These are phyloP conservation scores for Sarocladiaceae sp. DNA, from an alignment of 2,329 filamentous ascomycete genomes.

Conservation along the genomic window DNA sequence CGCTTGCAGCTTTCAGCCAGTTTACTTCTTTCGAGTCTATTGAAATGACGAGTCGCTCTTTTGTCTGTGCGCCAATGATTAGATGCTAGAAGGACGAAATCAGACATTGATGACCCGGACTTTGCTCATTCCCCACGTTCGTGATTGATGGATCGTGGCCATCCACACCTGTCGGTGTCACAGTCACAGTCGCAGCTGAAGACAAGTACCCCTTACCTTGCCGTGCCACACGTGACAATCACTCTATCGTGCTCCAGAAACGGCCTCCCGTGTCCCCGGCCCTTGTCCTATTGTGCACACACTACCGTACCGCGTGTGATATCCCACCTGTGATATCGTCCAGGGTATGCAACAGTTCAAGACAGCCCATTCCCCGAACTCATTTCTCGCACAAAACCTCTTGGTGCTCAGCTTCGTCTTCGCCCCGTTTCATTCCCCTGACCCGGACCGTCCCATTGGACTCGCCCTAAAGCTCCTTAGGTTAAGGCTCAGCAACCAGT, in stretches of 20 bases:
- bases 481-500: background rate
- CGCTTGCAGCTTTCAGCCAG: no score
- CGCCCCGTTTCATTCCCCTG: slow-evolving; percentile 2
- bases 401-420: no score
- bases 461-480: background rate
- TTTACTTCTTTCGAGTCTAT: no score
- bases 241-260: background rate
- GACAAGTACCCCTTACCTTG: no score
- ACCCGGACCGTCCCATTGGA: slow-evolving; percentile 7
- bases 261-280: background rate
- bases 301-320: background rate
- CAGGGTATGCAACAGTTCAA: background rate
- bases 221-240: background rate
- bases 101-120: background rate
- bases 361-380: background rate
- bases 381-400: no score
- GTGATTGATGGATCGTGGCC: background rate
- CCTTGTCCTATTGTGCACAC: background rate
- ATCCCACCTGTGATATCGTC: slow-evolving; percentile 6
- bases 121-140: background rate
- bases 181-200: background rate
- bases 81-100: background rate
- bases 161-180: no score
- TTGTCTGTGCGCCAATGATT: no score
- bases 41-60: no score